phyloP scores from a whole-genome alignment of 306 rosid genomes.

The Mimosa pudica region DNA sequence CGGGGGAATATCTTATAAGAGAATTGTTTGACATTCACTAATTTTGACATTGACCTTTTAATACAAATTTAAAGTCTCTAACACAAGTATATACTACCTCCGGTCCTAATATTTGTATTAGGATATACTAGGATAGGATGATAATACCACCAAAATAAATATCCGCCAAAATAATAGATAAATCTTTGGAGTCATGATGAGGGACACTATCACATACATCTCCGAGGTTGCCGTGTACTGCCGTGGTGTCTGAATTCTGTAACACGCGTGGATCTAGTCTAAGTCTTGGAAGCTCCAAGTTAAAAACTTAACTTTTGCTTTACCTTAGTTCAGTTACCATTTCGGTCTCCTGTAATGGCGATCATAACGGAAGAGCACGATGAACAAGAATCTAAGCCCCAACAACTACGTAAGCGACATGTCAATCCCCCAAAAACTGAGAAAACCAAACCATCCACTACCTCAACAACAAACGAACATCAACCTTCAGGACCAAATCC shows the following conservation, averaged over 20 bases:
- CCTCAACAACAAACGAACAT: slow-evolving; percentile 25
- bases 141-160: too few relatives aligned
- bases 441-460: slow-evolving; percentile 38
- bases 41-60: too few relatives aligned
- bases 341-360: slow-evolving; percentile 56
- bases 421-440: slow-evolving; percentile 13
- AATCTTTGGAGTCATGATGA: slow-evolving; percentile 2
- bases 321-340: background rate
- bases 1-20: too few relatives aligned
- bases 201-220: background rate
- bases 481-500: slow-evolving; percentile 40
- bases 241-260: background rate
- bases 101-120: too few relatives aligned
- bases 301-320: slow-evolving; percentile 16
- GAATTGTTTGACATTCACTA: too few relatives aligned
- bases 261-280: slow-evolving; percentile 15
- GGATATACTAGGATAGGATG: too few relatives aligned
- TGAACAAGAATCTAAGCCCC: slow-evolving; percentile 21
- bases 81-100: too few relatives aligned
- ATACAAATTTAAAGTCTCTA: too few relatives aligned
- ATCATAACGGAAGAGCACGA: slow-evolving; percentile 67
- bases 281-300: background rate
- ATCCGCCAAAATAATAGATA: too few relatives aligned
- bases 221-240: background rate
- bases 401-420: slow-evolving; percentile 35